Base-by-base conservation (phyloP, 148 eudicot genomes). In the Vaccinium corymbosum region DNA sequence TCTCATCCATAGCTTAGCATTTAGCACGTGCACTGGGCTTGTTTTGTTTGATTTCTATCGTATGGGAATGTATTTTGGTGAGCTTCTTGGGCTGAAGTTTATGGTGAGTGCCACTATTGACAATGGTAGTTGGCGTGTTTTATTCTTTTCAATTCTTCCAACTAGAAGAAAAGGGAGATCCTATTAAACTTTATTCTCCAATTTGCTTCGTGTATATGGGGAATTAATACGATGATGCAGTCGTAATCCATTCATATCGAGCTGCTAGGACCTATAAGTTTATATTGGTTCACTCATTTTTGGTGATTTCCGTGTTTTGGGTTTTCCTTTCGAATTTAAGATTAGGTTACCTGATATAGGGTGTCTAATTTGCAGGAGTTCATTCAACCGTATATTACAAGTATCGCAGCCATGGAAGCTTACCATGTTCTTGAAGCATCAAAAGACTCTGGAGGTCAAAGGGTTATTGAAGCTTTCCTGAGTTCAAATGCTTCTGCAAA, bases 381-480 rank as follows among this genome's bases (percentile, higher is more conserved):
- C 80, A 94, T 94, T 86, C 97, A 93, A 76, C 90, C 95, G 35
- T 97, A 85, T 80, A 86, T 97, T 79, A 83, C 88, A 81, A 97
- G 99, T 89, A 91, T 97, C 80, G 92, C 91, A 87, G 91, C 98
- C 85, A 89, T 97, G 93, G 98, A 93, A 59, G 91, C 84, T 59
- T 85, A 89, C 78, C 93, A 91, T 27, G 85, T 92, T 83, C 89
- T 92, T 86, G 90, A 90, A 78, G 87, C 89, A 72, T 89, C 91
- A 66, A 94, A 97, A 81, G 98, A 97, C 87, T 79, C 90, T 80
- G 88, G 94, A 70, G 99, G 99, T 84, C 92, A 96, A 80, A 91
- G 98, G 76, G 98, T 94, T 79, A 77, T 97, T 86, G 98, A 97
- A 91, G 94, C 95, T 84, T 94, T 97, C 85, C 93, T 97, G 81